These are phyloP conservation scores for Rhinocladiella similis DNA, from an alignment of 2,329 filamentous ascomycete species.

Conservation along the genomic window DNA sequence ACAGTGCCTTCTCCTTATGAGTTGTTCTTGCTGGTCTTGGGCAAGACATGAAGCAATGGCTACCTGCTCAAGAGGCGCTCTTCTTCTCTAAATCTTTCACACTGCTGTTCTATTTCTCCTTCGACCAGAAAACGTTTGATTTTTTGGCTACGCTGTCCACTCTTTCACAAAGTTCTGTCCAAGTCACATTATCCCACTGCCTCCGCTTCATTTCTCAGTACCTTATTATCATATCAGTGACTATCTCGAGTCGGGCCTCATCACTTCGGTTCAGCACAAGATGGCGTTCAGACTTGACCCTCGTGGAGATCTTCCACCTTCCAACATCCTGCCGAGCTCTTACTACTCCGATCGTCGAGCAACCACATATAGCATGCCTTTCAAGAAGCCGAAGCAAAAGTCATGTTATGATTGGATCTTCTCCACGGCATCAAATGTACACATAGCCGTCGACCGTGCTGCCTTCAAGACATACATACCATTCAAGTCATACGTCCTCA, in stretches of 20 bases:
- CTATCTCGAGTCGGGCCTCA: neutral
- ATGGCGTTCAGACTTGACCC: constrained; percentile 19
- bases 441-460: constrained; percentile 36
- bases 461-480: constrained; percentile 35
- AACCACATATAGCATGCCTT: constrained; percentile 6
- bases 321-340: constrained; percentile 19
- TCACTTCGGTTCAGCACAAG: neutral
- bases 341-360: constrained; percentile 16
- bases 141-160: too few relatives aligned
- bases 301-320: constrained; percentile 18
- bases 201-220: too few relatives aligned
- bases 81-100: too few relatives aligned
- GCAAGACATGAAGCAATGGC: too few relatives aligned
- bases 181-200: too few relatives aligned
- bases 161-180: too few relatives aligned
- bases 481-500: constrained; percentile 30
- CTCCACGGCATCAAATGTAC: constrained; percentile 32
- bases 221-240: neutral
- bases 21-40: too few relatives aligned
- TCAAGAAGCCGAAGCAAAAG: constrained; percentile 22
- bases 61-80: too few relatives aligned
- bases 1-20: too few relatives aligned
- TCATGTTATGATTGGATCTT: constrained; percentile 32
- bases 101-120: too few relatives aligned
- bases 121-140: too few relatives aligned